Conservation (phyloP, 2,329 filamentous ascomycete species). For the Ilyonectria mors-panacis region DNA sequence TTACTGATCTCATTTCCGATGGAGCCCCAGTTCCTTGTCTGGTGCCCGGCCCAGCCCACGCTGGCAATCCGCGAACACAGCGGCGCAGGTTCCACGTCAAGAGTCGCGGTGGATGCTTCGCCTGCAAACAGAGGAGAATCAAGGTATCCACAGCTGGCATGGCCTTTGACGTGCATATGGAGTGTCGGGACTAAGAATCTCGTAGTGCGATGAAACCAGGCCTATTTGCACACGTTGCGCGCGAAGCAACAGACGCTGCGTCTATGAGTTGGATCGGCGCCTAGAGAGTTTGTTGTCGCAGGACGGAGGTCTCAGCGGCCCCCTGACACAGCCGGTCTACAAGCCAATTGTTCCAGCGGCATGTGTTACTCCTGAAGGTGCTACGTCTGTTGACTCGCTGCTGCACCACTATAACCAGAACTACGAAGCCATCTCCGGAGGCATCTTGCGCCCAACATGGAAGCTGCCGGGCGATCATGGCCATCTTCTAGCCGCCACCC, state of each 20-base stretch:
- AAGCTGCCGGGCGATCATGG: conserved; percentile 4
- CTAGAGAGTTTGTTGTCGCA: background rate
- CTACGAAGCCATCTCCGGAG: conserved; percentile 8
- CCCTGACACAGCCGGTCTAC: conserved; percentile 11
- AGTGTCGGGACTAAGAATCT: background rate
- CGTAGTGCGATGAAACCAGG: conserved; percentile 13
- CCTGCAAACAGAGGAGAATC: conserved; percentile 7
- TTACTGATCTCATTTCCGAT: background rate
- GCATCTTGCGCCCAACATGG: background rate
- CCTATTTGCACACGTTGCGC: conserved; percentile 5
- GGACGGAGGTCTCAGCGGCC: background rate
- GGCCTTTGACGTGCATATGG: background rate
- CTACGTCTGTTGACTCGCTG: conserved; percentile 10
- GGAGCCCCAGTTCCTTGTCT: background rate
- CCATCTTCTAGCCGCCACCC: conserved; percentile 5
- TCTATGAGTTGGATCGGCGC: conserved; percentile 1
- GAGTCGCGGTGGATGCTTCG: conserved; percentile 2
- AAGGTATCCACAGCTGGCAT: conserved; percentile 3
- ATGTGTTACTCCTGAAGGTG: background rate
- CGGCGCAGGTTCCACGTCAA: conserved; percentile 8
- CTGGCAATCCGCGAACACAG: background rate
- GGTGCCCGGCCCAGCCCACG: background rate
- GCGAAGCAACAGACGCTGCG: background rate
- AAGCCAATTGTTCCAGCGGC: conserved; percentile 8
- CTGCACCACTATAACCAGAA: conserved; percentile 12